Evolutionary conservation across 495 filamentous ascomycete species (phyloP).

Genomic region (Aspergillus hancockii): DNA sequence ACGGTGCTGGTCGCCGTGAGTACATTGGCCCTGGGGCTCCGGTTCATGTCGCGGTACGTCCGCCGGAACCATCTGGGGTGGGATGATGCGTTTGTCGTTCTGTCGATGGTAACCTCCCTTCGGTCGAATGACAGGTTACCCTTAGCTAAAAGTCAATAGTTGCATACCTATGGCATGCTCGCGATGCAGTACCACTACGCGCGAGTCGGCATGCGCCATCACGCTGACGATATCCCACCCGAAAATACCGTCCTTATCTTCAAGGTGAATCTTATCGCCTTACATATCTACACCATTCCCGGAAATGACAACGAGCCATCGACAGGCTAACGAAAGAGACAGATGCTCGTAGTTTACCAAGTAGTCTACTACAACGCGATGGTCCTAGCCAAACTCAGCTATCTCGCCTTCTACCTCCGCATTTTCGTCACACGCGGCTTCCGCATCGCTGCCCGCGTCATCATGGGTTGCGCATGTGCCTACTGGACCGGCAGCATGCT

Average conservation of each 20-base stretch:
- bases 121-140: too few species aligned
- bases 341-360: constrained; percentile 27
- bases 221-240: constrained; percentile 15
- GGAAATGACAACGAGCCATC: too few species aligned
- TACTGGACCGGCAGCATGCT: constrained; percentile 29
- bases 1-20: constrained; percentile 21
- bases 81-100: constrained; percentile 23
- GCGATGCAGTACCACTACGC: constrained; percentile 27
- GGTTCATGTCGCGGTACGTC: constrained; percentile 22
- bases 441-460: constrained; percentile 31
- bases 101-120: constrained; percentile 8
- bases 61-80: constrained; percentile 21
- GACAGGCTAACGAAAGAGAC: too few species aligned
- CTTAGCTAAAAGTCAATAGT: neutral
- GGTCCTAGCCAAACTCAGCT: constrained; percentile 47
- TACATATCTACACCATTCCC: neutral
- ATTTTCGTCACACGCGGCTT: constrained; percentile 46
- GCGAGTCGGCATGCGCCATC: constrained; percentile 24
- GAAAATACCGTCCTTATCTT: constrained; percentile 22
- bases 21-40: constrained; percentile 18
- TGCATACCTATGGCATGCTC: constrained; percentile 28
- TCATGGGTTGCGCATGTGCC: constrained; percentile 32
- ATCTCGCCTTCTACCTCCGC: constrained; percentile 54
- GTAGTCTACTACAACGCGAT: constrained; percentile 38
- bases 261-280: constrained; percentile 7